Evolutionary conservation across 2,329 filamentous ascomycete species (phyloP).

Genomic region (Epichloe gansuensis): DNA sequence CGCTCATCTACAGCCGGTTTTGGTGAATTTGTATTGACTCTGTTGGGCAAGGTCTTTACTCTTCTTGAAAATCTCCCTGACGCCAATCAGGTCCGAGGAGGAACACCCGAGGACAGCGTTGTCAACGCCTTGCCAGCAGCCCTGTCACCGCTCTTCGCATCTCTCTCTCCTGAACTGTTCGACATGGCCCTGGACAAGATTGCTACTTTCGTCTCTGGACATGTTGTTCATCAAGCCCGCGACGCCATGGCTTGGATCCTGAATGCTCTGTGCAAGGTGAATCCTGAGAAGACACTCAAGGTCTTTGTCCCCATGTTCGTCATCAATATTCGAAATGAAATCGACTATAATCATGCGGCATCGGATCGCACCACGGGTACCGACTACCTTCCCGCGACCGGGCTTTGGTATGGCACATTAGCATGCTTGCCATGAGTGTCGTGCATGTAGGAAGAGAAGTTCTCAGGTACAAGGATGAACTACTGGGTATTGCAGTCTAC

Average conservation of each 20-base stretch:
- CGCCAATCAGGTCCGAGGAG: constrained; percentile 72
- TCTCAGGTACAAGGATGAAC: constrained; percentile 74
- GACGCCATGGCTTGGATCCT: constrained; percentile 99
- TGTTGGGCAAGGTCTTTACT: constrained; percentile 90
- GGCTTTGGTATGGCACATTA: constrained; percentile 91
- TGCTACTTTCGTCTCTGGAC: constrained; percentile 78
- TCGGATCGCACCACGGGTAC: constrained; percentile 88
- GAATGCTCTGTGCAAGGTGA: constrained; percentile 90
- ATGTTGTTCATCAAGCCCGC: constrained; percentile 91
- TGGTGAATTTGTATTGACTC: constrained; percentile 79
- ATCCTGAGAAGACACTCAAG: constrained; percentile 85
- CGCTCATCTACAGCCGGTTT: constrained; percentile 91
- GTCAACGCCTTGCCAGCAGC: constrained; percentile 91
- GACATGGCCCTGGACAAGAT: constrained; percentile 88
- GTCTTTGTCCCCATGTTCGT: constrained; percentile 84
- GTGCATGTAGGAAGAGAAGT: constrained; percentile 91
- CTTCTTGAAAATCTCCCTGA: constrained; percentile 92
- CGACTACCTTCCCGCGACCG: constrained; percentile 84
- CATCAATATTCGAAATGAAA: constrained; percentile 86
- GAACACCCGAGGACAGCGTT: constrained; percentile 91
- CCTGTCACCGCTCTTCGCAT: constrained; percentile 79
- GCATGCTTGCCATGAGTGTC: constrained; percentile 94
- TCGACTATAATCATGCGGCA: constrained; percentile 90
- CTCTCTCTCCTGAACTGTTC: constrained; percentile 84
- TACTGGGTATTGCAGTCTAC: constrained; percentile 83